These are phyloP conservation scores for Hemisphaericaspora xylanilytica DNA, from an alignment of 1,139 yeast species.

Conservation along the genomic window DNA sequence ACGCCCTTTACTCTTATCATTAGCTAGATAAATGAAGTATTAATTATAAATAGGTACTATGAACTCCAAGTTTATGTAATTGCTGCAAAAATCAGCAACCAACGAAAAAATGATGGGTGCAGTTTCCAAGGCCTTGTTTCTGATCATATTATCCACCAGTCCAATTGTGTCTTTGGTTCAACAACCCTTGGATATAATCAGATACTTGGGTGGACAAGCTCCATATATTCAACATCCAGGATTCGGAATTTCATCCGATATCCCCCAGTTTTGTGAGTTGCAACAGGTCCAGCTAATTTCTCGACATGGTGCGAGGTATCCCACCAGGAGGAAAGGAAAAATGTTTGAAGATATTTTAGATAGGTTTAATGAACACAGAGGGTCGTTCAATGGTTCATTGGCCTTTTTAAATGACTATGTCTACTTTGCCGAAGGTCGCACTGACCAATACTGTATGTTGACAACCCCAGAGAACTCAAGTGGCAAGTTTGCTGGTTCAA, in stretches of 20 bases:
- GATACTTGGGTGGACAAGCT: slow-evolving; percentile 41
- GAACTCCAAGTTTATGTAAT: no score
- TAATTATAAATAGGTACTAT: no score
- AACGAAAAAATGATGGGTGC: neutral
- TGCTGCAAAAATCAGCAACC: no score
- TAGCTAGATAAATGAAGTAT: no score
- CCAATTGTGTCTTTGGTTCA: slow-evolving; percentile 32
- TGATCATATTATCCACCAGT: slow-evolving; percentile 20
- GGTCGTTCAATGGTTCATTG: slow-evolving; percentile 15
- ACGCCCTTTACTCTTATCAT: no score
- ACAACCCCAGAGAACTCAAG: slow-evolving; percentile 22
- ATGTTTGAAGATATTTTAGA: neutral
- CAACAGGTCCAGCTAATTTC: slow-evolving; percentile 59
- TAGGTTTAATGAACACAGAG: neutral
- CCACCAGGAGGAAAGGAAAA: slow-evolving; percentile 21
- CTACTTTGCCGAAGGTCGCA: slow-evolving; percentile 22
- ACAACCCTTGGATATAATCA: slow-evolving; percentile 37
- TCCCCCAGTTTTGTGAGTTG: slow-evolving; percentile 48
- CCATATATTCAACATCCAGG: slow-evolving; percentile 44
- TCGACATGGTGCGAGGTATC: slow-evolving; percentile 70
- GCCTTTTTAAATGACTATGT: slow-evolving; percentile 27
- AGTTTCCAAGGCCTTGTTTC: neutral
- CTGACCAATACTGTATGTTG: slow-evolving; percentile 22
- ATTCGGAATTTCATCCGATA: slow-evolving; percentile 38
- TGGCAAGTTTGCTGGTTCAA: slow-evolving; percentile 24